phyloP scores from a whole-genome alignment of 2,329 filamentous ascomycete genomes.

The Huntiella abstrusa region DNA sequence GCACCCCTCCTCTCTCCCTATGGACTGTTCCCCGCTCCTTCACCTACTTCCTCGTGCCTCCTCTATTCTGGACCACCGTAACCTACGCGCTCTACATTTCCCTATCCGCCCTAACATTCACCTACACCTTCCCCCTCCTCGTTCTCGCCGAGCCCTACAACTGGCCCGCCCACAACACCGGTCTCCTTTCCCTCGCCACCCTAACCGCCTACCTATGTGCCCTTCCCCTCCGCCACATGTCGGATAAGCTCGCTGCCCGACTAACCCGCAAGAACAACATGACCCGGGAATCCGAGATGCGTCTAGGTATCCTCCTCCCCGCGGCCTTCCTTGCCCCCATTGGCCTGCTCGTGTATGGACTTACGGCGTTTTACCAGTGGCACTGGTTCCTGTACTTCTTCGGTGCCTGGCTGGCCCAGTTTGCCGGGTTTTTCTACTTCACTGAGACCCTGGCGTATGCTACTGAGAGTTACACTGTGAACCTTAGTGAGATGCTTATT shows the following conservation, averaged over 20 bases:
- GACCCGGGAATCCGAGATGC: constrained; percentile 30
- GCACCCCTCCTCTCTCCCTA: constrained; percentile 22
- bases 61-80: constrained; percentile 29
- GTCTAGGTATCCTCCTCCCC: constrained; percentile 21
- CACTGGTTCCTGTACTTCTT: constrained; percentile 30
- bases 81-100: constrained; percentile 25
- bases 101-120: constrained; percentile 22
- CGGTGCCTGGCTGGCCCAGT: constrained; percentile 29
- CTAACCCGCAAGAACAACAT: constrained; percentile 25
- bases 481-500: constrained; percentile 44
- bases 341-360: constrained; percentile 25
- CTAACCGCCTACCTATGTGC: constrained; percentile 22
- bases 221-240: constrained; percentile 25
- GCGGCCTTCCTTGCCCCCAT: constrained; percentile 22
- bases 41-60: constrained; percentile 28
- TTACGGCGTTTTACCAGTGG: constrained; percentile 20
- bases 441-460: constrained; percentile 41
- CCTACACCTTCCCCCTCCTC: constrained; percentile 29
- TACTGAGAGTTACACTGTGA: constrained; percentile 37
- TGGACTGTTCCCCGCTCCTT: constrained; percentile 24
- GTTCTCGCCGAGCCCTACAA: constrained; percentile 26
- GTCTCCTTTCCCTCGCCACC: constrained; percentile 20
- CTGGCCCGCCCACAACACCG: constrained; percentile 26
- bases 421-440: constrained; percentile 34
- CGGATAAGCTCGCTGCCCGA: constrained; percentile 24